phyloP scores from a whole-genome alignment of 805 yeast species.

The Candida yuanshanica region DNA sequence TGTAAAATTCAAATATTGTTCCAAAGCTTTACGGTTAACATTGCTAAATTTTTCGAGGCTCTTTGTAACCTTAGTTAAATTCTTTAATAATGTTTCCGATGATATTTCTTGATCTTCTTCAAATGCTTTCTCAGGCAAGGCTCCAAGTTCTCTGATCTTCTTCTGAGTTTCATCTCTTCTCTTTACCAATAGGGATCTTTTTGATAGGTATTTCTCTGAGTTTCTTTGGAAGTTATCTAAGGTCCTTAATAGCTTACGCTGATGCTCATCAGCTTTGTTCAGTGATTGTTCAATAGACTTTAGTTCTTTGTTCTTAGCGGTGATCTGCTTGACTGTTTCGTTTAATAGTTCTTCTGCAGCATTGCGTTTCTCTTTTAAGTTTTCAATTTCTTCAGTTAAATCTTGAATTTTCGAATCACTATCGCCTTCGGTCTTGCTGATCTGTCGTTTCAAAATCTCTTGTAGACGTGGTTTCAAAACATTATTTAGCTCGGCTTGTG shows the following conservation, averaged over 20 bases:
- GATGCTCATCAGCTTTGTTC: conserved; percentile 51
- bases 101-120: conserved; percentile 36
- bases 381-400: conserved; percentile 20
- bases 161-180: conserved; percentile 69
- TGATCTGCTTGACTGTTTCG: conserved; percentile 19
- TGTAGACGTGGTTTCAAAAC: conserved; percentile 48
- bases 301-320: conserved; percentile 18
- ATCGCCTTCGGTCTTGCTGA: conserved; percentile 11
- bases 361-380: conserved; percentile 26
- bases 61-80: conserved; percentile 49
- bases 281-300: conserved; percentile 34
- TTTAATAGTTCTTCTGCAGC: conserved; percentile 23
- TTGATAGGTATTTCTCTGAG: conserved; percentile 61
- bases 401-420: conserved; percentile 16
- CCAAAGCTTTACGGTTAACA: conserved; percentile 85
- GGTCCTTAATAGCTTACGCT: conserved; percentile 44
- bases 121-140: conserved; percentile 81
- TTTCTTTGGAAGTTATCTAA: conserved; percentile 56
- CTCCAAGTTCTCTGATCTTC: conserved; percentile 80
- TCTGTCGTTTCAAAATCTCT: conserved; percentile 28
- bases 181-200: conserved; percentile 49
- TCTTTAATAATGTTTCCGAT: conserved; percentile 48
- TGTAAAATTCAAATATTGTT: conserved; percentile 69
- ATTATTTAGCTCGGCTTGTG: conserved; percentile 54
- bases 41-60: conserved; percentile 61